Evolutionary conservation across 441 rosid genomes (phyloP).

Genomic region (Eutrema salsugineum): DNA sequence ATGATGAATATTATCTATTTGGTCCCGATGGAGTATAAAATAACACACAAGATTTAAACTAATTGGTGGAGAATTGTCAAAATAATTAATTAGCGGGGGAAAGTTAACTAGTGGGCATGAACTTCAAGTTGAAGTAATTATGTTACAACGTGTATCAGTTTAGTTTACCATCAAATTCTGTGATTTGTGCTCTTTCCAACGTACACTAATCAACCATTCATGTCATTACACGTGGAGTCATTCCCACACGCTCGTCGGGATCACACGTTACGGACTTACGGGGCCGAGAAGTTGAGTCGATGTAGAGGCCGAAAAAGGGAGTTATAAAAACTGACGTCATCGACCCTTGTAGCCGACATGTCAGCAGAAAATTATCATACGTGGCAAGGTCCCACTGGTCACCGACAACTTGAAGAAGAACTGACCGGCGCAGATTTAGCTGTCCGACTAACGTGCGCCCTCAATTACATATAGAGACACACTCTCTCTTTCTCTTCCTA

Average conservation of each 20-base stretch:
- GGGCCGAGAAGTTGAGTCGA: background rate
- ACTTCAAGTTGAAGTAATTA: slow-evolving; percentile 12
- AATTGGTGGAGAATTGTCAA: background rate
- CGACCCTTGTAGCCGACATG: background rate
- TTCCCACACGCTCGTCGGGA: slow-evolving; percentile 11
- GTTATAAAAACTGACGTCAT: background rate
- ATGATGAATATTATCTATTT: background rate
- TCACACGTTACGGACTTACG: slow-evolving; percentile 10
- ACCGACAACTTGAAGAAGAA: slow-evolving; percentile 51
- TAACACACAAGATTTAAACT: background rate
- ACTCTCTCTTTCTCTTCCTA: background rate
- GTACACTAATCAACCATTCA: background rate
- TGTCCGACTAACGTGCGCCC: slow-evolving; percentile 32
- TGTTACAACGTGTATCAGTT: background rate
- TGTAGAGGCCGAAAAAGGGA: background rate
- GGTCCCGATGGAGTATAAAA: background rate
- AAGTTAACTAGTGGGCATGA: background rate
- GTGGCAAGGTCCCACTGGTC: slow-evolving; percentile 54
- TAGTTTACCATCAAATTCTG: background rate
- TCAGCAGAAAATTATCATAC: slow-evolving; percentile 13
- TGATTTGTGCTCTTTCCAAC: background rate
- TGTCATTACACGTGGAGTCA: background rate
- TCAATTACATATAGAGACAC: background rate
- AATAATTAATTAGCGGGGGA: background rate
- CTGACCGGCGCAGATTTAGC: slow-evolving; percentile 35